Conservation (phyloP, 2,329 filamentous ascomycete species). For the Furcasterigmium sp. region DNA sequence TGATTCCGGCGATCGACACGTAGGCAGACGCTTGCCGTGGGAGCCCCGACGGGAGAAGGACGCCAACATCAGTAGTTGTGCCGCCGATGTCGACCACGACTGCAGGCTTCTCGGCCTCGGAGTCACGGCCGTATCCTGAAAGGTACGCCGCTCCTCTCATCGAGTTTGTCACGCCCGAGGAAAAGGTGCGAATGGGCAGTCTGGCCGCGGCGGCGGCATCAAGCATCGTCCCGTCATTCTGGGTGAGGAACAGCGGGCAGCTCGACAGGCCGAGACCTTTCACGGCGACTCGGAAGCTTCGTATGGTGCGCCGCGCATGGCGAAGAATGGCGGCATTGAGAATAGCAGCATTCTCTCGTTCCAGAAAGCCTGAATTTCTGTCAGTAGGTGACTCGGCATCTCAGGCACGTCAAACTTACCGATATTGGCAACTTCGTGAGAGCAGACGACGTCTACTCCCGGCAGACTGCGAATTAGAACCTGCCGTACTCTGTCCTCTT, state of each 20-base stretch:
- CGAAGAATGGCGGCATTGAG: constrained; percentile 46
- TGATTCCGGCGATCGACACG: constrained; percentile 14
- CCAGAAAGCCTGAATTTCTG: constrained; percentile 36
- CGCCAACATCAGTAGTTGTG: constrained; percentile 16
- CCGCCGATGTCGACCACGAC: constrained; percentile 17
- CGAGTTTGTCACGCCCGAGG: constrained; percentile 17
- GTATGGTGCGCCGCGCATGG: constrained; percentile 40
- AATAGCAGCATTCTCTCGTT: constrained; percentile 48
- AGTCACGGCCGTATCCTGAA: neutral
- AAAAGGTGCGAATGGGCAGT: constrained; percentile 15
- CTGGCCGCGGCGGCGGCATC: constrained; percentile 13
- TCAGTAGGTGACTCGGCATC: no score
- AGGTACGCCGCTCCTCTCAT: constrained; percentile 16
- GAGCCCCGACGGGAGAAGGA: constrained; percentile 14
- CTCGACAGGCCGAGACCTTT: constrained; percentile 26
- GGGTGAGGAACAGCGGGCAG: constrained; percentile 38
- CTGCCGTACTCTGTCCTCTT: no score
- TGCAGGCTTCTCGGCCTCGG: neutral
- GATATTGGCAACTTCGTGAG: no score
- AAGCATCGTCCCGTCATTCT: constrained; percentile 36
- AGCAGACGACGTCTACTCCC: no score
- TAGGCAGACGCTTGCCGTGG: constrained; percentile 14
- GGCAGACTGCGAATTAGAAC: no score
- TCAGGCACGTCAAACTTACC: no score
- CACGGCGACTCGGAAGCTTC: constrained; percentile 38